Percentiles rank a stretch among this genome's conserved stretches.
phyloP scores from a whole-genome alignment of 2,329 filamentous ascomycete species.

The Aspergillus sp. region DNA sequence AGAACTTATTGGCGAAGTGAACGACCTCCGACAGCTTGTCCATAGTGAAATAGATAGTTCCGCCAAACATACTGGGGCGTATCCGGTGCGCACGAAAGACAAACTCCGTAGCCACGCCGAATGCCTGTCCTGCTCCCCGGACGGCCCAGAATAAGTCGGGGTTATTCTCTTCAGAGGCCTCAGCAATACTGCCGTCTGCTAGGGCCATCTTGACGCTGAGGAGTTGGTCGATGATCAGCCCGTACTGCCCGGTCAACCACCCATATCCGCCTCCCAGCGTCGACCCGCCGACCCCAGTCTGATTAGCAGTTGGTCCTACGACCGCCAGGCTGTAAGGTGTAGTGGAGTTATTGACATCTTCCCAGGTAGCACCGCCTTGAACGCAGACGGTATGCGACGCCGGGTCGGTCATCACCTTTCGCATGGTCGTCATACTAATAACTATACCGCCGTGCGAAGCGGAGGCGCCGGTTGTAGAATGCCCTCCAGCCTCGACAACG shows the following conservation, averaged over 20 bases:
- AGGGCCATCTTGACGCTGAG: neutral
- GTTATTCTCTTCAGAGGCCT: neutral
- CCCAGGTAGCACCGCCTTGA: neutral
- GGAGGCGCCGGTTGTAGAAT: neutral
- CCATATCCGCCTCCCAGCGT: neutral
- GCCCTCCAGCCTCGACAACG: too few relatives aligned
- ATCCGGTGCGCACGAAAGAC: neutral
- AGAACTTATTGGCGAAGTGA: neutral
- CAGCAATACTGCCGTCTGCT: neutral
- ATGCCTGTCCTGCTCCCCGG: neutral
- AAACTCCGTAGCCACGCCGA: neutral
- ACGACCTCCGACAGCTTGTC: neutral
- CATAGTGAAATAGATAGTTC: neutral
- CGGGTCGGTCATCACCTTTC: neutral
- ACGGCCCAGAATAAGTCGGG: neutral
- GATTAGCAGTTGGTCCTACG: neutral
- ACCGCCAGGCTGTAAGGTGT: neutral
- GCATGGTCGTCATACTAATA: neutral
- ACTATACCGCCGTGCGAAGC: neutral
- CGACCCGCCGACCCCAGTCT: neutral
- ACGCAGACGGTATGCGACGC: neutral
- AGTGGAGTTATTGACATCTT: neutral
- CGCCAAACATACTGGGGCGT: neutral
- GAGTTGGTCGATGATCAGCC: neutral
- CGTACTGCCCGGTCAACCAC: neutral